Percentiles rank a stretch among this genome's conserved stretches.
Conservation (phyloP, 2,329 filamentous ascomycete species). For the Fusarium buharicum region DNA sequence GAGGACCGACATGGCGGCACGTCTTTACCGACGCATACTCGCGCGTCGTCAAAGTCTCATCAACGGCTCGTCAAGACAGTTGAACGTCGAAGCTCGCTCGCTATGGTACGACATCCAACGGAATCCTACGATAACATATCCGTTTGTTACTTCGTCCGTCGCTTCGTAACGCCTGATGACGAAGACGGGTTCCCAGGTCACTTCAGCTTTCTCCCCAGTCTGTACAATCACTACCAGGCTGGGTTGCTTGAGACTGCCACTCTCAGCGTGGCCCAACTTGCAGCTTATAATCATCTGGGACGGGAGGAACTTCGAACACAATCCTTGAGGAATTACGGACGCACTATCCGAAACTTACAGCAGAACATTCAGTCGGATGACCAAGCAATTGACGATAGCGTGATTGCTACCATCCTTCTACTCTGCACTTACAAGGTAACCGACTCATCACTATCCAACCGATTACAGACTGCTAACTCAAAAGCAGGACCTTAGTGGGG, state of each 20-base stretch:
- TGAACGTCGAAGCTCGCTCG: not conserved
- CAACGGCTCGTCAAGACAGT: not conserved
- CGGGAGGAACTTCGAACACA: conserved; percentile 43
- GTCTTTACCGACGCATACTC: too few species aligned
- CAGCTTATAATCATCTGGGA: conserved; percentile 49
- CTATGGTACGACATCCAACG: conserved; percentile 18
- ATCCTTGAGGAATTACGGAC: conserved; percentile 47
- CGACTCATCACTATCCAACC: not conserved
- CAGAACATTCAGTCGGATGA: conserved; percentile 42
- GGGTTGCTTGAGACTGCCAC: conserved; percentile 49
- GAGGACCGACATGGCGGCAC: not conserved
- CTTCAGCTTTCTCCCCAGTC: conserved; percentile 47
- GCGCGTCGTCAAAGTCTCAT: not conserved
- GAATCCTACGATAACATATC: conserved; percentile 45
- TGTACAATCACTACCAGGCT: conserved; percentile 43
- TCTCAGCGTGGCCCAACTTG: conserved; percentile 49
- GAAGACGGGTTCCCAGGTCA: conserved; percentile 49
- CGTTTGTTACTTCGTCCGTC: conserved; percentile 49
- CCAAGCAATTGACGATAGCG: conserved; percentile 45
- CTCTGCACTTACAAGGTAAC: conserved; percentile 48
- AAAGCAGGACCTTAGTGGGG: conserved; percentile 48
- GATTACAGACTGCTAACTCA: not conserved
- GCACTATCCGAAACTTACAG: conserved; percentile 45
- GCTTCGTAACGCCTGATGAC: conserved; percentile 48
- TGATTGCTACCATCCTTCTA: conserved; percentile 47